A percentile compares a stretch with the other conserved stretches of the same genome.
Conservation (phyloP, 2,329 filamentous ascomycete species). For the Alternaria gaisen region DNA sequence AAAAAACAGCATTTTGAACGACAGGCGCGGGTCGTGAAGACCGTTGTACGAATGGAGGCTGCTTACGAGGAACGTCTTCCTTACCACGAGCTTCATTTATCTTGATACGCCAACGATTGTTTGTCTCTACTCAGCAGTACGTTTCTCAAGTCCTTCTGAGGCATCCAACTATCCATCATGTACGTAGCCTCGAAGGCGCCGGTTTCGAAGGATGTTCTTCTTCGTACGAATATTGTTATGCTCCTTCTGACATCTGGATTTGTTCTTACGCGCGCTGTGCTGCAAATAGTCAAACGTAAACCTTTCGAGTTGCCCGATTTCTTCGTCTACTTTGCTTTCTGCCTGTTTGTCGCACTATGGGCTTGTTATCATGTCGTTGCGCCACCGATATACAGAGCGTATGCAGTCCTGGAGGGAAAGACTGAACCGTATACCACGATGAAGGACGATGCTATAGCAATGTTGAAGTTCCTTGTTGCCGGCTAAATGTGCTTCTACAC, state of each 20-base stretch:
- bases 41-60: not conserved
- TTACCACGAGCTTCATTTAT: not conserved
- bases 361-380: slow-evolving; percentile 46
- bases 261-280: slow-evolving; percentile 14
- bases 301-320: slow-evolving; percentile 23
- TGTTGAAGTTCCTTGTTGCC: slow-evolving; percentile 50
- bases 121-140: not conserved
- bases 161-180: not conserved
- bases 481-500: slow-evolving; percentile 44
- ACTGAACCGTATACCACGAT: slow-evolving; percentile 40
- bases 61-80: not conserved
- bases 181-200: slow-evolving; percentile 9
- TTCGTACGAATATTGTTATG: slow-evolving; percentile 21
- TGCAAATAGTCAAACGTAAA: slow-evolving; percentile 20
- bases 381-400: slow-evolving; percentile 43
- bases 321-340: slow-evolving; percentile 37
- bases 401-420: slow-evolving; percentile 32
- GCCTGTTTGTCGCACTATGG: slow-evolving; percentile 37
- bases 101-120: not conserved
- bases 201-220: slow-evolving; percentile 16
- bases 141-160: not conserved
- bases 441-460: slow-evolving; percentile 35
- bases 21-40: not conserved
- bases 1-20: not conserved
- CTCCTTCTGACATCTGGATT: slow-evolving; percentile 25